These are phyloP conservation scores for Neofusicoccum parvum DNA, from an alignment of 2,329 filamentous ascomycete species.

Conservation along the genomic window DNA sequence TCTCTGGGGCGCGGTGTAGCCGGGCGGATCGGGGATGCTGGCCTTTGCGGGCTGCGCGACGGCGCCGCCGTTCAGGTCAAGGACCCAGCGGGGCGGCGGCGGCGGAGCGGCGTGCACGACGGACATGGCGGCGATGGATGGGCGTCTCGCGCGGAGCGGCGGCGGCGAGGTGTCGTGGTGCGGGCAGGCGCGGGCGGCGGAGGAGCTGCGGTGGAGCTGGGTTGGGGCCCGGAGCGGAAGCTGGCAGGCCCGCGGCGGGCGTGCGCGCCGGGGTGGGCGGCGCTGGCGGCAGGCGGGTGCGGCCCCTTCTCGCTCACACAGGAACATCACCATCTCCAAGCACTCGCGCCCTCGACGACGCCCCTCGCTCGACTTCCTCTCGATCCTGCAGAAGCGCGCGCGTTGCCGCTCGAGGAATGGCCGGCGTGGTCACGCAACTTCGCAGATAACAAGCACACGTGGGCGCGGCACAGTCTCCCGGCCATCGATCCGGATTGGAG, in stretches of 20 bases:
- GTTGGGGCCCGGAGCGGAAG: slow-evolving; percentile 5
- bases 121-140: slow-evolving; percentile 17
- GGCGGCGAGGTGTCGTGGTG: neutral
- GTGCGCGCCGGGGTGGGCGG: neutral
- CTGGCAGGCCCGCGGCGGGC: neutral
- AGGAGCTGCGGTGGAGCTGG: slow-evolving; percentile 6
- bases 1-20: slow-evolving; percentile 61
- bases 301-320: slow-evolving; percentile 20
- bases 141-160: neutral
- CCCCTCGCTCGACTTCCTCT: neutral
- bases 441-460: slow-evolving; percentile 16
- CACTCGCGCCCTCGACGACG: neutral
- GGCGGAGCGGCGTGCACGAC: slow-evolving; percentile 31
- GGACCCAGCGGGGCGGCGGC: slow-evolving; percentile 76
- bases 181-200: slow-evolving; percentile 1
- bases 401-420: slow-evolving; percentile 16
- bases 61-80: slow-evolving; percentile 74
- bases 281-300: neutral
- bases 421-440: slow-evolving; percentile 10
- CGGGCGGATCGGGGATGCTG: slow-evolving; percentile 79
- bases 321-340: slow-evolving; percentile 16
- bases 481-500: slow-evolving; percentile 18
- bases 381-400: neutral
- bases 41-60: slow-evolving; percentile 64
- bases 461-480: slow-evolving; percentile 10